phyloP scores from a whole-genome alignment of 768 basidiomycete genomes.

The Suillus bovinus region DNA sequence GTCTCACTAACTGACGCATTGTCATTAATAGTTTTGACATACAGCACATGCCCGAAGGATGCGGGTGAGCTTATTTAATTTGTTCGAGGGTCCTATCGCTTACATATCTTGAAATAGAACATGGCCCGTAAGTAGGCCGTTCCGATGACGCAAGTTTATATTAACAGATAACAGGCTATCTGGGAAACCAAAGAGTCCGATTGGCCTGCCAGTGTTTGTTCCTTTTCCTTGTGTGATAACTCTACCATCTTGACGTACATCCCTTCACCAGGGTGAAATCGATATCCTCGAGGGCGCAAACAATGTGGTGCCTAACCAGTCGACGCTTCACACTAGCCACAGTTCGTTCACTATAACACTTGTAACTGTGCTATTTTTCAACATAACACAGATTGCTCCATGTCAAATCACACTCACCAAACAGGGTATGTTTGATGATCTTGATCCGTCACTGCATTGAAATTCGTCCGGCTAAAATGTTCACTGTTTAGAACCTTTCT shows the following conservation, averaged over 20 bases:
- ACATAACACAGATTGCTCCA: constrained; percentile 19
- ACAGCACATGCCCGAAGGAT: constrained; percentile 33
- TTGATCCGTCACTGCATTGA: not conserved
- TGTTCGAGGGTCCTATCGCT: not conserved
- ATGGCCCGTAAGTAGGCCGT: constrained; percentile 21
- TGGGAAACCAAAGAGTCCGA: constrained; percentile 2
- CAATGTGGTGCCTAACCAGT: constrained; percentile 33
- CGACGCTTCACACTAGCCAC: constrained; percentile 30
- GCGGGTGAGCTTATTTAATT: constrained; percentile 21
- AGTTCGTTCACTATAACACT: constrained; percentile 15
- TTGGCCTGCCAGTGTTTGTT: constrained; percentile 21
- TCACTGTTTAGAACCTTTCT: not conserved
- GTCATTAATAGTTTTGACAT: constrained; percentile 27
- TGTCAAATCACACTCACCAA: constrained; percentile 11
- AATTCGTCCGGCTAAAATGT: too few species aligned
- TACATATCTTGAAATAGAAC: constrained; percentile 16
- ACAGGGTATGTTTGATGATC: not conserved
- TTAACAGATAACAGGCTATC: constrained; percentile 9
- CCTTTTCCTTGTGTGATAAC: not conserved
- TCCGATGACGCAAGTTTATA: not conserved
- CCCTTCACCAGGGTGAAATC: constrained; percentile 36
- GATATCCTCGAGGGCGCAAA: constrained; percentile 55
- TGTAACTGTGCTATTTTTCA: not conserved
- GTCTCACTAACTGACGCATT: not conserved
- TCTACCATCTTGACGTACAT: not conserved